Evolutionary conservation across 495 filamentous ascomycete species (phyloP).

Genomic region (Talaromyces ruber): DNA sequence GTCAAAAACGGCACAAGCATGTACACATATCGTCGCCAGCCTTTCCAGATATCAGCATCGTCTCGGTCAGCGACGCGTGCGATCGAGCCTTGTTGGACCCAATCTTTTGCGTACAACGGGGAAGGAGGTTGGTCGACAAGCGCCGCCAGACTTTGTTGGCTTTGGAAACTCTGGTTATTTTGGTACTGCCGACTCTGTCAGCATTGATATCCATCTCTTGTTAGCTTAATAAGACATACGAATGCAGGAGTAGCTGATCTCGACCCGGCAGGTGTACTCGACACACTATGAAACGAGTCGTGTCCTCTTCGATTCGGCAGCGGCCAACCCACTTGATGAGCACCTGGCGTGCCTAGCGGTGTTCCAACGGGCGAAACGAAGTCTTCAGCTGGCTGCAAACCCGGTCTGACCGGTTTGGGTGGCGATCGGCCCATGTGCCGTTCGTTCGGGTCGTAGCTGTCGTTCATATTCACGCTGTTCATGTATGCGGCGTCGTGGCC

Average conservation of each 20-base stretch:
- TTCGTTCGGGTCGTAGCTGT: background rate
- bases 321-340: background rate
- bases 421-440: background rate
- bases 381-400: conserved; percentile 7
- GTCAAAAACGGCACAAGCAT: conserved; percentile 26
- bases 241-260: conserved; percentile 23
- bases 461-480: conserved; percentile 1
- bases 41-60: conserved; percentile 32
- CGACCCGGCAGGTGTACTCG: conserved; percentile 18
- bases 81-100: conserved; percentile 25
- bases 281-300: conserved; percentile 12
- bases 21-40: conserved; percentile 31
- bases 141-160: conserved; percentile 16
- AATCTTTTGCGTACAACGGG: conserved; percentile 22
- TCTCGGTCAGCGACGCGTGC: conserved; percentile 29
- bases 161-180: conserved; percentile 16
- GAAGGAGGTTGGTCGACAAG: conserved; percentile 17
- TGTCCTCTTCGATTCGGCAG: background rate
- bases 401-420: conserved; percentile 17
- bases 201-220: background rate
- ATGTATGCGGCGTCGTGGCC: background rate
- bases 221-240: conserved; percentile 9
- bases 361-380: background rate
- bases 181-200: conserved; percentile 11
- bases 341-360: background rate